Conservation (phyloP, 257 asterid genomes). For the Orobanche coerulescens region DNA sequence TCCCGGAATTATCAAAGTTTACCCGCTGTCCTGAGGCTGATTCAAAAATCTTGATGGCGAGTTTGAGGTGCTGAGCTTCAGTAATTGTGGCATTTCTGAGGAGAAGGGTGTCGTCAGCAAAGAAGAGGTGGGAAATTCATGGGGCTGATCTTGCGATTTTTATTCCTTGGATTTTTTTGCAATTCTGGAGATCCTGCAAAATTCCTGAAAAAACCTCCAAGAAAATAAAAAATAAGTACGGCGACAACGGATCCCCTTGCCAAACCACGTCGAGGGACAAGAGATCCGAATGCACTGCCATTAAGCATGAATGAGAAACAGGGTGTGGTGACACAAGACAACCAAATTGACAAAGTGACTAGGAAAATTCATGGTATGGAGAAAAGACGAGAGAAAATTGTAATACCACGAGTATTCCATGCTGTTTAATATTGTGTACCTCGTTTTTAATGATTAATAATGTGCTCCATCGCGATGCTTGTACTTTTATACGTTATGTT, state of each 20-base stretch:
- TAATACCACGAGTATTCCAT: too few species aligned
- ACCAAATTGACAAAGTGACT: not conserved
- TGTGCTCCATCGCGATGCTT: too few species aligned
- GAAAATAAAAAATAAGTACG: not conserved
- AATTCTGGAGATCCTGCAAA: not conserved
- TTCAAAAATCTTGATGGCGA: not conserved
- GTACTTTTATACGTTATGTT: too few species aligned
- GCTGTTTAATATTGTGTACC: too few species aligned
- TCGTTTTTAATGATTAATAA: too few species aligned
- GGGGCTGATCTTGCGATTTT: not conserved
- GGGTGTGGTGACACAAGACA: not conserved
- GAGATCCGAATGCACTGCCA: not conserved
- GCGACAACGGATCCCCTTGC: not conserved
- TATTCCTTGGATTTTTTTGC: not conserved
- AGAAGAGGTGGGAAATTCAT: not conserved
- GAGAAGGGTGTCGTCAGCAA: not conserved
- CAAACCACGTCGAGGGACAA: not conserved
- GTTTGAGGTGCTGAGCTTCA: not conserved
- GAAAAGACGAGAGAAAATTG: too few species aligned
- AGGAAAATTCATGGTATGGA: not conserved
- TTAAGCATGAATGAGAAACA: not conserved
- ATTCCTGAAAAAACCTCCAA: not conserved
- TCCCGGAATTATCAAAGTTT: not conserved
- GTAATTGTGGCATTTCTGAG: not conserved
- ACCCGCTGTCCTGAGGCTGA: not conserved